These are phyloP conservation scores for Erigeron canadensis DNA, from an alignment of 129 eudicot species.

Conservation along the genomic window DNA sequence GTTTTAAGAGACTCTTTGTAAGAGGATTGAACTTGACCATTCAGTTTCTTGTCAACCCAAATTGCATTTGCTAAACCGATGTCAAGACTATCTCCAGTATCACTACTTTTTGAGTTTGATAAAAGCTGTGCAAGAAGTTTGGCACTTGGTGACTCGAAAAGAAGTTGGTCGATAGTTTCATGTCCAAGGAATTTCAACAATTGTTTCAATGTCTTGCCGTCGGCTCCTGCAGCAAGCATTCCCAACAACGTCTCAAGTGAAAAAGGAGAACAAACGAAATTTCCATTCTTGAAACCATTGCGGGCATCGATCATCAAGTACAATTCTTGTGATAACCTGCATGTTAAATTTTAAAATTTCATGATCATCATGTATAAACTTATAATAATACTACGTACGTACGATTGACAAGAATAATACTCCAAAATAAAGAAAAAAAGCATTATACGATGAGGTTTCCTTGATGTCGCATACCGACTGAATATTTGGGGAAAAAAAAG, in stretches of 20 bases:
- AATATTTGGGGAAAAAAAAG: too few relatives aligned
- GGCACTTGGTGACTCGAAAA: slow-evolving; percentile 1
- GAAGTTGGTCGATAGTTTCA: not conserved
- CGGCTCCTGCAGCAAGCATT: not conserved
- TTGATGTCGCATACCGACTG: too few relatives aligned
- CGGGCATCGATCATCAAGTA: not conserved
- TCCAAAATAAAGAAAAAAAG: too few relatives aligned
- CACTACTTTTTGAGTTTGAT: too few relatives aligned
- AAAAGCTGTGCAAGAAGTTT: not conserved
- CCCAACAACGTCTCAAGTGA: not conserved
- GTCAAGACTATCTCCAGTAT: not conserved
- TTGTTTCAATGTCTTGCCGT: slow-evolving; percentile 1
- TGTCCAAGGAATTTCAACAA: not conserved
- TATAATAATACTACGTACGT: too few relatives aligned
- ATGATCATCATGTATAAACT: too few relatives aligned
- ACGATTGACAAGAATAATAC: too few relatives aligned
- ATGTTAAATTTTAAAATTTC: too few relatives aligned
- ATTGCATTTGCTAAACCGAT: not conserved
- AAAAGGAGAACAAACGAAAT: not conserved
- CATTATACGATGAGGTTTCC: too few relatives aligned
- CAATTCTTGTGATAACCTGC: not conserved
- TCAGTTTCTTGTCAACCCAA: not conserved
- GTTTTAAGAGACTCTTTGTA: not conserved
- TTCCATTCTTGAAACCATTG: not conserved
- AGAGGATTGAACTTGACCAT: not conserved